Conservation (phyloP, 2,329 filamentous ascomycete species). For the Sarocladium brachiariae region DNA sequence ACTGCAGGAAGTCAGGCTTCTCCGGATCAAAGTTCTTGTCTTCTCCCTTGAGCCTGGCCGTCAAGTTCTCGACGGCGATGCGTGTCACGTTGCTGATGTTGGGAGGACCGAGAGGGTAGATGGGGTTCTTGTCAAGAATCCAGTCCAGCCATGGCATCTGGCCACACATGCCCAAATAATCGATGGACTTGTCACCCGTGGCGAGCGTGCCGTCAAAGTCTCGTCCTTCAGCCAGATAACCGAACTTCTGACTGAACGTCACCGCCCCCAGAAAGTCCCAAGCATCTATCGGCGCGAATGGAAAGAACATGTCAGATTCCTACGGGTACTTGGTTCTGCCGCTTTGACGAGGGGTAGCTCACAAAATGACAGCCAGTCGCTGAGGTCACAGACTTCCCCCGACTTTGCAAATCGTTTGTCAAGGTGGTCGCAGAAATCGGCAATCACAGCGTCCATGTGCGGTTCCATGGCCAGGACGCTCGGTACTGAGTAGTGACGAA, state of each 20-base stretch:
- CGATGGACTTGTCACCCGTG: slow-evolving; percentile 23
- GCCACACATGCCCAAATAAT: slow-evolving; percentile 24
- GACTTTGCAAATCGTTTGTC: slow-evolving; percentile 24
- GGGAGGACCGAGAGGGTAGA: slow-evolving; percentile 27
- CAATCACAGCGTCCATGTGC: slow-evolving; percentile 24
- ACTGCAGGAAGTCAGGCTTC: slow-evolving; percentile 26
- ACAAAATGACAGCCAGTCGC: slow-evolving; percentile 35
- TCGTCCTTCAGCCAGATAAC: slow-evolving; percentile 31
- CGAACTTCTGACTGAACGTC: slow-evolving; percentile 34
- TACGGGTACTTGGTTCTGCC: no score
- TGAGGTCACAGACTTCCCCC: slow-evolving; percentile 26
- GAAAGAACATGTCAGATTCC: no score
- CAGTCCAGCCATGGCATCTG: slow-evolving; percentile 26
- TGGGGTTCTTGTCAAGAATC: slow-evolving; percentile 32
- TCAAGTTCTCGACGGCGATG: slow-evolving; percentile 22
- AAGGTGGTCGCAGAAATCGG: slow-evolving; percentile 23
- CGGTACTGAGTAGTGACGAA: slow-evolving; percentile 20
- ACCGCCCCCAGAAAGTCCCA: slow-evolving; percentile 37
- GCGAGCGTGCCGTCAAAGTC: slow-evolving; percentile 32
- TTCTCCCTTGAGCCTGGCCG: slow-evolving; percentile 19
- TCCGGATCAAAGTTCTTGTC: slow-evolving; percentile 22
- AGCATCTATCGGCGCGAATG: slow-evolving; percentile 20
- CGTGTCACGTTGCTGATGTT: slow-evolving; percentile 21
- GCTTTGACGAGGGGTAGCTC: no score
- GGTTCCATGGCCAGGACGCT: slow-evolving; percentile 18